phyloP scores from a whole-genome alignment of 2,329 filamentous ascomycete species.

The Zymoseptoria tritici region DNA sequence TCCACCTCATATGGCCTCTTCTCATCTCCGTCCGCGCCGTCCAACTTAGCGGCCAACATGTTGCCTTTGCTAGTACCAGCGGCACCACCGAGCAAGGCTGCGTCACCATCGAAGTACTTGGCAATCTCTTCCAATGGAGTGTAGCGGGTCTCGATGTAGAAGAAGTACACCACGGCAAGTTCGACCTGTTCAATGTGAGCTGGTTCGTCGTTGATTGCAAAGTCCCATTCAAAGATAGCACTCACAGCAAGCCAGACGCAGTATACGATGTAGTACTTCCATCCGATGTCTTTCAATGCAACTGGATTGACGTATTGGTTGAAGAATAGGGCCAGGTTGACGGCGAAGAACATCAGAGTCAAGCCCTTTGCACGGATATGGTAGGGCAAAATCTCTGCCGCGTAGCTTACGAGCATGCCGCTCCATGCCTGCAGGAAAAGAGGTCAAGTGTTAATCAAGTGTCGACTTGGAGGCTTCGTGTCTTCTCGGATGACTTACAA shows the following conservation, averaged over 20 bases:
- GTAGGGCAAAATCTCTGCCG: slow-evolving; percentile 42
- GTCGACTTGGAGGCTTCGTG: too few relatives aligned
- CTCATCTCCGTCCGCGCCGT: slow-evolving; percentile 20
- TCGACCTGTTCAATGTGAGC: not conserved
- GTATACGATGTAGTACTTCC: slow-evolving; percentile 29
- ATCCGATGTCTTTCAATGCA: slow-evolving; percentile 20
- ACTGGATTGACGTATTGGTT: slow-evolving; percentile 33
- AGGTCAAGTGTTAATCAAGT: too few relatives aligned
- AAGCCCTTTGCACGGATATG: slow-evolving; percentile 36
- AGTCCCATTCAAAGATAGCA: not conserved
- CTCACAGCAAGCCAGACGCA: slow-evolving; percentile 24
- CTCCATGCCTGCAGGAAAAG: too few relatives aligned
- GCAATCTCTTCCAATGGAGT: slow-evolving; percentile 41
- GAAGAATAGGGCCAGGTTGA: slow-evolving; percentile 40
- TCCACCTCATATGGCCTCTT: slow-evolving; percentile 18
- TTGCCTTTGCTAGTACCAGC: slow-evolving; percentile 30
- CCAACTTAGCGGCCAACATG: slow-evolving; percentile 20
- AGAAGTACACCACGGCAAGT: slow-evolving; percentile 17
- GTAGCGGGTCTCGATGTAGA: slow-evolving; percentile 38
- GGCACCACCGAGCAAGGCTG: slow-evolving; percentile 31
- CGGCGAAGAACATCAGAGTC: slow-evolving; percentile 40
- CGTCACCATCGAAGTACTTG: slow-evolving; percentile 39
- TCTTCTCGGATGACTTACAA: too few relatives aligned
- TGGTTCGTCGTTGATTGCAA: not conserved
- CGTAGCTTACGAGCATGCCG: slow-evolving; percentile 36